phyloP scores from a whole-genome alignment of 192 early-diverging fungal genomes.

The Coemansia sp. region DNA sequence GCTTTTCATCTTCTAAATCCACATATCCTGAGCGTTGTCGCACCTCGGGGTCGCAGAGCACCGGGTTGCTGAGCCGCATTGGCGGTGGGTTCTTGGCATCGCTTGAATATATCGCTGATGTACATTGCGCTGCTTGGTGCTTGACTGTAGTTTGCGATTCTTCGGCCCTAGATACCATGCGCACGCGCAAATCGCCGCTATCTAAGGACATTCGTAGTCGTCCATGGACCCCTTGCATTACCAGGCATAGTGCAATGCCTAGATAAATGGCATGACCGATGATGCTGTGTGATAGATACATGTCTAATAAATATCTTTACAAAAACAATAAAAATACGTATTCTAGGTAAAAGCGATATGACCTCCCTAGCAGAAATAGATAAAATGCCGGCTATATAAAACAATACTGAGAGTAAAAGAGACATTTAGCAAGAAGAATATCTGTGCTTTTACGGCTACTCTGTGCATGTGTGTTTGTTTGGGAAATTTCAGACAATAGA shows the following conservation, averaged over 20 bases:
- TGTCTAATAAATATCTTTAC: neutral
- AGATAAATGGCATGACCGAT: neutral
- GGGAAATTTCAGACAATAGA: too few species aligned
- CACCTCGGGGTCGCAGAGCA: slow-evolving; percentile 84
- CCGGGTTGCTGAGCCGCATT: slow-evolving; percentile 67
- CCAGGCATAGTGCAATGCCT: neutral
- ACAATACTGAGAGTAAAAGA: too few species aligned
- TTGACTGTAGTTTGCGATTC: neutral
- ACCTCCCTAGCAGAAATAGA: too few species aligned
- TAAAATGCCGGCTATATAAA: too few species aligned
- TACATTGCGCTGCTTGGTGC: slow-evolving; percentile 12
- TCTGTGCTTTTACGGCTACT: too few species aligned
- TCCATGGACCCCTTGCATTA: neutral
- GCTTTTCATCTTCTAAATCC: slow-evolving; percentile 50
- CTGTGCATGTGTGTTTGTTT: too few species aligned
- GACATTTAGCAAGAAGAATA: too few species aligned
- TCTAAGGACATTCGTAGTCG: neutral
- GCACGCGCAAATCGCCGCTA: neutral
- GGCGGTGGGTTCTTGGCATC: slow-evolving; percentile 34
- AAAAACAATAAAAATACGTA: too few species aligned
- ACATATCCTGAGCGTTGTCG: slow-evolving; percentile 84
- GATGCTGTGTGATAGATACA: neutral
- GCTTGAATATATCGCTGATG: slow-evolving; percentile 9
- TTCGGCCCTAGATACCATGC: neutral
- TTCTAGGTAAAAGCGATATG: too few species aligned